Conservation (phyloP, 148 eudicot species). For the Camellia lanceoleosa region DNA sequence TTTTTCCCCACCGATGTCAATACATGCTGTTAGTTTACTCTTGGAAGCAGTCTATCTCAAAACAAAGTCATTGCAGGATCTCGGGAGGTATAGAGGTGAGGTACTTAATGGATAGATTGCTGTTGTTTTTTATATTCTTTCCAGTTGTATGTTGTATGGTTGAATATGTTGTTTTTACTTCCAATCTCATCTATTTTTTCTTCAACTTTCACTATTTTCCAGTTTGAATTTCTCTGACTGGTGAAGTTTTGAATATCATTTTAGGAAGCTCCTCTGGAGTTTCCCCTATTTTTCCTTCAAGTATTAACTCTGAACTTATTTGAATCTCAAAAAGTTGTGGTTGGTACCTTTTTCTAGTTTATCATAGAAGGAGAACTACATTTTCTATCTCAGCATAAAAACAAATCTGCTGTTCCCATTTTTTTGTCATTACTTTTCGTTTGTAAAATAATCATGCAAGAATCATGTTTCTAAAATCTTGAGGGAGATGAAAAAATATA, state of each 20-base stretch:
- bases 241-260: not conserved
- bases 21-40: constrained; percentile 67
- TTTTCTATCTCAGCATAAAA: not conserved
- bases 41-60: constrained; percentile 78
- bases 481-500: not conserved
- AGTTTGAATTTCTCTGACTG: not conserved
- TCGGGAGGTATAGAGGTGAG: constrained; percentile 82
- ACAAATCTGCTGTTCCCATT: not conserved
- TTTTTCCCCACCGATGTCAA: constrained; percentile 51
- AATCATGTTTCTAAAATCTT: not conserved
- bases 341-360: not conserved
- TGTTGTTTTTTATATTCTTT: not conserved
- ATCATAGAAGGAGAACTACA: not conserved
- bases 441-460: not conserved
- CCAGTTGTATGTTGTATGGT: not conserved
- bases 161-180: not conserved
- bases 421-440: not conserved
- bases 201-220: not conserved
- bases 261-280: not conserved
- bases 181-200: not conserved
- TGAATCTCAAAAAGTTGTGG: not conserved
- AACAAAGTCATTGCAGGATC: constrained; percentile 80
- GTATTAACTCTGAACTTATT: not conserved
- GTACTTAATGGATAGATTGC: constrained; percentile 27
- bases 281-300: not conserved